These are phyloP conservation scores for Escallonia rubra DNA, from an alignment of 129 eudicot species.

Conservation along the genomic window DNA sequence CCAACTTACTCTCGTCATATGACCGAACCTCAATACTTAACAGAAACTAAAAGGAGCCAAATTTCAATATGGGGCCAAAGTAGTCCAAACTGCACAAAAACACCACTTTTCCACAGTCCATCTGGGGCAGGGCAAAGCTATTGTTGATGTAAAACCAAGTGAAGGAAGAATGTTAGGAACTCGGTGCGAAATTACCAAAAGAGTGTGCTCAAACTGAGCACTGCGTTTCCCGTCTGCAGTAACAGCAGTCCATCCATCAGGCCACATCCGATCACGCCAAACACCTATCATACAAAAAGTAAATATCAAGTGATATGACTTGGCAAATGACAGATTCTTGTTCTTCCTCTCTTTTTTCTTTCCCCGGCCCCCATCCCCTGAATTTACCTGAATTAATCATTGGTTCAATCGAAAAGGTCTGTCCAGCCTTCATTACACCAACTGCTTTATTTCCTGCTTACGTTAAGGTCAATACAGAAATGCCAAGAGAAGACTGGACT, in stretches of 20 bases:
- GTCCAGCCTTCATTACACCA: constrained; percentile 99
- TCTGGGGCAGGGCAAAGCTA: too few relatives aligned
- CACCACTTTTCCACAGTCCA: too few relatives aligned
- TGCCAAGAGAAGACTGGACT: background rate
- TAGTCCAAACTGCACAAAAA: too few relatives aligned
- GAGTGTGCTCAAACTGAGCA: constrained; percentile 97
- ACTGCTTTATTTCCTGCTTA: constrained; percentile 87
- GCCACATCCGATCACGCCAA: constrained; percentile 99
- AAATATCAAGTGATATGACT: too few relatives aligned
- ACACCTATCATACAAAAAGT: constrained; percentile 42
- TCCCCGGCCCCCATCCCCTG: too few relatives aligned
- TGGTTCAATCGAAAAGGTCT: constrained; percentile 93
- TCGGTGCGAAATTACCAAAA: constrained; percentile 42
- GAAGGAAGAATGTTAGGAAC: background rate
- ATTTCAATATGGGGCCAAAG: too few relatives aligned
- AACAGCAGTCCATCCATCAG: constrained; percentile 98
- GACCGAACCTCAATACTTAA: background rate
- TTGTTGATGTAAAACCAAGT: background rate
- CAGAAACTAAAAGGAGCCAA: too few relatives aligned
- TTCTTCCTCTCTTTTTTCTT: too few relatives aligned
- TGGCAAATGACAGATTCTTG: too few relatives aligned
- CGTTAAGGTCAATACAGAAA: constrained; percentile 45
- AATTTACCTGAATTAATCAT: constrained; percentile 79
- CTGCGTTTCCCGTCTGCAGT: constrained; percentile 96
- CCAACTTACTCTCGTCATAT: background rate